These are phyloP conservation scores for Chlamydomonas sp. DNA, from an alignment of 139 green algal species.

Conservation along the genomic window DNA sequence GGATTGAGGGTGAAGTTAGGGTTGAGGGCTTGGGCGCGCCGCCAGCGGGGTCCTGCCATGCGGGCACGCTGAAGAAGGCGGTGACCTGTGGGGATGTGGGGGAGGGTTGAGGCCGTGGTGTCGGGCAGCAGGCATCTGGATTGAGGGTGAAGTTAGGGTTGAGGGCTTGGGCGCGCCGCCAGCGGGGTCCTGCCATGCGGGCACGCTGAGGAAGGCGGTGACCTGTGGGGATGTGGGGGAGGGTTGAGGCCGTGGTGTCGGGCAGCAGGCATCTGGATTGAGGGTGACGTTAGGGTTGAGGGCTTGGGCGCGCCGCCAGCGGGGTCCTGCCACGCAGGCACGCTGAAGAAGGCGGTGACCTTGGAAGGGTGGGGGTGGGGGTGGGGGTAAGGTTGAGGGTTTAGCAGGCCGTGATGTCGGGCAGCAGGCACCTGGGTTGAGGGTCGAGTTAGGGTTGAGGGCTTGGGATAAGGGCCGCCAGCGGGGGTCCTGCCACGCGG, in stretches of 20 bases:
- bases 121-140: not conserved
- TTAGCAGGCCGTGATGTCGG: too few relatives aligned
- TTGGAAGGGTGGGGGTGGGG: too few relatives aligned
- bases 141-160: not conserved
- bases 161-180: not conserved
- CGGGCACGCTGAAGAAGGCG: constrained; percentile 27
- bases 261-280: too few relatives aligned
- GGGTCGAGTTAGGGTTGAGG: too few relatives aligned
- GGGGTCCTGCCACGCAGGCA: constrained; percentile 41
- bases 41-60: constrained; percentile 34
- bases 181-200: too few relatives aligned
- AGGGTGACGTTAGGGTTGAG: too few relatives aligned
- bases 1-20: not conserved
- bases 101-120: too few relatives aligned
- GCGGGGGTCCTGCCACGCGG: constrained; percentile 36
- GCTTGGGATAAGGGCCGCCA: not conserved
- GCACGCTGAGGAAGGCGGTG: too few relatives aligned
- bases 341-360: constrained; percentile 25
- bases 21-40: not conserved
- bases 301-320: not conserved
- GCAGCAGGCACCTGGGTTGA: not conserved
- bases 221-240: not conserved
- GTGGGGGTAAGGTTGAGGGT: too few relatives aligned
- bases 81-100: too few relatives aligned
- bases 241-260: too few relatives aligned